Conservation (phyloP, 164 flowering plant genomes). For the Macadamia tetraphylla region DNA sequence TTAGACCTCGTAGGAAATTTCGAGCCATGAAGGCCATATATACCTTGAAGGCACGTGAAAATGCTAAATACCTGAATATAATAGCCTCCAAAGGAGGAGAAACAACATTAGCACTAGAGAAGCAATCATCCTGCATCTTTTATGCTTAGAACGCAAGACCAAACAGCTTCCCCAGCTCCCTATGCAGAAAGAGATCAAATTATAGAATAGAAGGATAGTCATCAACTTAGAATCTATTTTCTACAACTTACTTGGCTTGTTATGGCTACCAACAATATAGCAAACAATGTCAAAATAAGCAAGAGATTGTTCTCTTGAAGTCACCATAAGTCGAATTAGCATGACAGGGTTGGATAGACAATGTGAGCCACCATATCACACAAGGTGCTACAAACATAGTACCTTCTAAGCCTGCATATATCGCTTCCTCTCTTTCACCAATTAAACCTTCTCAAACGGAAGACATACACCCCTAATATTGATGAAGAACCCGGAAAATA, state of each 20-base stretch:
- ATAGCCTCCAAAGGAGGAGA: conserved; percentile 96
- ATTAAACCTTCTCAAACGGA: conserved; percentile 75
- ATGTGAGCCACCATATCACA: conserved; percentile 95
- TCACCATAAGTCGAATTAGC: conserved; percentile 90
- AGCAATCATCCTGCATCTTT: conserved; percentile 86
- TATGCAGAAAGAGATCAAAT: conserved; percentile 19
- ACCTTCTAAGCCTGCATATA: conserved; percentile 88
- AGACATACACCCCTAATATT: conserved; percentile 86
- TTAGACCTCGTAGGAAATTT: too few relatives aligned
- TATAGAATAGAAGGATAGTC: too few relatives aligned
- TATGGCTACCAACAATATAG: conserved; percentile 54
- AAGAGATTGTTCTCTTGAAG: conserved; percentile 64
- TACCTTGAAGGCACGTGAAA: too few relatives aligned
- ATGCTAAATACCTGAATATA: conserved; percentile 70
- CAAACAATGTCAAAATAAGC: conserved; percentile 74
- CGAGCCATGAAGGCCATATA: too few relatives aligned
- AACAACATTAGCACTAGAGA: conserved; percentile 83
- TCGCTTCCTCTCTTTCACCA: conserved; percentile 92
- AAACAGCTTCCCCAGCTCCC: conserved; percentile 97
- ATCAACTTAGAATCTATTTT: not conserved
- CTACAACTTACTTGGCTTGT: conserved; percentile 75
- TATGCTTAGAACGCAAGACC: conserved; percentile 90
- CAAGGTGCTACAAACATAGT: conserved; percentile 76
- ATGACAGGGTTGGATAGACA: conserved; percentile 71
- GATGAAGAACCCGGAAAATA: conserved; percentile 95